Evolutionary conservation across 257 asterid genomes (phyloP).

Genomic region (Solanum tarijense): DNA sequence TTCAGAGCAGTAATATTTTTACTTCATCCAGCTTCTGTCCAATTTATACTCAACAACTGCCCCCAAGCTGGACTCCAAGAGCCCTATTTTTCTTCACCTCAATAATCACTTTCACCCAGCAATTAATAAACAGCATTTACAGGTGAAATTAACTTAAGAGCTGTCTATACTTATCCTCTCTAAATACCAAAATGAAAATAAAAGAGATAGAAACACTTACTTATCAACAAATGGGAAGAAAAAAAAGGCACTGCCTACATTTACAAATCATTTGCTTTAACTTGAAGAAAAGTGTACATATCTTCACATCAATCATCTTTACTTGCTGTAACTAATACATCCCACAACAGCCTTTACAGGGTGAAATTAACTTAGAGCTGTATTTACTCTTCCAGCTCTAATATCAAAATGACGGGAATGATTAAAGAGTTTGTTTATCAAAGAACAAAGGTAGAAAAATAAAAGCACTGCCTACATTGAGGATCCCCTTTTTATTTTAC

Average conservation of each 20-base stretch:
- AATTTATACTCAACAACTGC: not conserved
- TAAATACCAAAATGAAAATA: not conserved
- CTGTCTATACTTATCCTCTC: not conserved
- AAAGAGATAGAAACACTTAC: not conserved
- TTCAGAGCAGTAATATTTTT: not conserved
- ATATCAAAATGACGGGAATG: not conserved
- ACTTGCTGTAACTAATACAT: not conserved
- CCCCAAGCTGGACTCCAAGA: not conserved
- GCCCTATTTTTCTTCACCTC: not conserved
- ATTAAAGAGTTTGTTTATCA: not conserved
- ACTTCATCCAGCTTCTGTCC: not conserved
- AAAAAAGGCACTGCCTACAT: not conserved
- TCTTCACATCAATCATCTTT: not conserved
- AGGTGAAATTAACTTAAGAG: not conserved
- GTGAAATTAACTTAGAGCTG: not conserved
- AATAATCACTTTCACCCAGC: not conserved
- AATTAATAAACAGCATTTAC: not conserved
- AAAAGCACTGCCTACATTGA: not conserved
- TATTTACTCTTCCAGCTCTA: not conserved
- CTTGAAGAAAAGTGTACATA: not conserved
- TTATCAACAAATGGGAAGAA: not conserved
- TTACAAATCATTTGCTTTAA: not conserved
- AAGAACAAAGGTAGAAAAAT: not conserved
- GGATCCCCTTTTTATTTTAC: constrained; percentile 1
- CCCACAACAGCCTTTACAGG: not conserved